Evolutionary conservation across 106 monocot genomes (phyloP).

Genomic region (Allium fistulosum): DNA sequence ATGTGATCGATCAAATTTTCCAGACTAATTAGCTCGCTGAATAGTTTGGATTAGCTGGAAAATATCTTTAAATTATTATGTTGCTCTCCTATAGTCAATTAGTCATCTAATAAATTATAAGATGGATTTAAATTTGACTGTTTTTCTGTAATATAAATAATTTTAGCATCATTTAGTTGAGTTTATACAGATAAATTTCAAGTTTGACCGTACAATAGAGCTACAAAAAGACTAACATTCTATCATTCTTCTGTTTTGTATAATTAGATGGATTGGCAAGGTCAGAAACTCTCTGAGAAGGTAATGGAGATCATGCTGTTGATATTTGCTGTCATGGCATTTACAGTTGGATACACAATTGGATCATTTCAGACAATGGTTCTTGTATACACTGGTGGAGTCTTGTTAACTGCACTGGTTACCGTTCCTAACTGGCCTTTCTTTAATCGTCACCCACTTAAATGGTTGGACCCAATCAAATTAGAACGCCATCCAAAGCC

Average conservation of each 20-base stretch:
- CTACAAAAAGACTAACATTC: not conserved
- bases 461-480: constrained; percentile 75
- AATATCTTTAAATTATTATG: no score
- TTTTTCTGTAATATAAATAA: no score
- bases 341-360: constrained; percentile 45
- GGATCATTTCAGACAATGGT: constrained; percentile 71
- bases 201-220: no score
- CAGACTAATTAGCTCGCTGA: no score
- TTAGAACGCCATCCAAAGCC: constrained; percentile 68
- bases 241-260: not conserved
- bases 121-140: no score
- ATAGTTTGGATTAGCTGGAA: no score
- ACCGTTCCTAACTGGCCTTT: constrained; percentile 86
- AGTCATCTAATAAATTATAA: no score
- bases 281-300: constrained; percentile 73
- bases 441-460: constrained; percentile 71
- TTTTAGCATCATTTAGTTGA: no score
- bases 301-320: constrained; percentile 79
- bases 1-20: no score
- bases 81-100: no score
- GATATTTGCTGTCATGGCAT: constrained; percentile 58
- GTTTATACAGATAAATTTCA: no score
- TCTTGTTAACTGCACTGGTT: constrained; percentile 60
- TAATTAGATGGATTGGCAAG: constrained; percentile 89
- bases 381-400: constrained; percentile 68